Base-by-base conservation (phyloP, 805 yeast species). In the Kodamaea neixiangensis region DNA sequence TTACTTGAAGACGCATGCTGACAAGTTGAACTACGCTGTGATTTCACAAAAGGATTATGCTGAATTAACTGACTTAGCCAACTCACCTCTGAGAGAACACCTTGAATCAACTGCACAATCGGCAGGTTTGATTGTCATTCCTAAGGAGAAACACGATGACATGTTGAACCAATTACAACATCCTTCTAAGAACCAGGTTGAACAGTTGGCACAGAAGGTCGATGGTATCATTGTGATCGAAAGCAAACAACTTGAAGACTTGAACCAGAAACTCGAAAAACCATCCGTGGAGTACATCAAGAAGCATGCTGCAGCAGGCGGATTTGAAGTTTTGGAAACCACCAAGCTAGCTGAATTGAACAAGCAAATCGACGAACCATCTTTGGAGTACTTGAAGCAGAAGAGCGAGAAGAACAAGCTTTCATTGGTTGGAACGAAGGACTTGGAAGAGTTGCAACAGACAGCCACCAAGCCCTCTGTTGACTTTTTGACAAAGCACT, bases 1-100 rank as follows among this genome's bases (percentile, higher is more conserved):
- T 0, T 59, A 63, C 41, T 37, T 78, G 29, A 58, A 50, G 33
- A 52, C 48, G 3, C 63, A 65, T 31, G 69, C 75, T 0, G 38
- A 31, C 3, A 48, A 54, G 7, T 49, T 35, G 19, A 33, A 49
- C 17, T 43, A 50, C 14, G 18, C 54, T 3, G 40, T 58, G 2
- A 47, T 59, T 22, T 47, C 60, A 1, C 48, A 52, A 3, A 58
- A 53, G 13, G 62, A 61, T 18, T 56, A 52, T 25, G 40, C 47
- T 7, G 47, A 51, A 15, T 50, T 60, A 33, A 48, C 52, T 33
- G 46, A 50, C 7, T 35, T 56, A 13, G 52, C 48, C 2, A 46
- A 53, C 7, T 44, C 58, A 9, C 61, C 61, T 13, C 47, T 57
- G 20, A 46, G 49, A 17, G 57, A 57, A 33, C 58, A 54, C 33